phyloP scores from a whole-genome alignment of 495 filamentous ascomycete species.

The Cryomyces minteri region DNA sequence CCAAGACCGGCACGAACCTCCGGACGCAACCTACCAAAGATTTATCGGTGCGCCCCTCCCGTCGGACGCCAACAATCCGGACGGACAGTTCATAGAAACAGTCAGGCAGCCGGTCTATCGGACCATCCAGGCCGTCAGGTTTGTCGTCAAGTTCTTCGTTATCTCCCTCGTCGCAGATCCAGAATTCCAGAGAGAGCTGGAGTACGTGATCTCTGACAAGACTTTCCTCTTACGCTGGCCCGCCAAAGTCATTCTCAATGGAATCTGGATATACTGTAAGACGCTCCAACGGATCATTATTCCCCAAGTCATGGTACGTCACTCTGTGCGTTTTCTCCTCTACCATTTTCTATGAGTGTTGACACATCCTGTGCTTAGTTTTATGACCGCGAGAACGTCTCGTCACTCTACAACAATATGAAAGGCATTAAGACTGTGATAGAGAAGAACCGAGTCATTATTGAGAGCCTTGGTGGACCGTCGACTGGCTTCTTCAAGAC shows the following conservation, averaged over 20 bases:
- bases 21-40: background rate
- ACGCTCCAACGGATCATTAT: constrained; percentile 16
- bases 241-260: constrained; percentile 26
- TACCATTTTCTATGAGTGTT: no score
- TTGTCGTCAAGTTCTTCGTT: constrained; percentile 31
- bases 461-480: constrained; percentile 27
- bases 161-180: constrained; percentile 35
- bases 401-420: constrained; percentile 27
- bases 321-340: no score
- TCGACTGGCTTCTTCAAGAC: constrained; percentile 30
- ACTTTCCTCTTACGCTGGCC: constrained; percentile 23
- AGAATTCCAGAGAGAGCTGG: constrained; percentile 39
- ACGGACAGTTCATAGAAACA: constrained; percentile 1
- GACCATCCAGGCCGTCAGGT: constrained; percentile 25
- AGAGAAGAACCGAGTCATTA: constrained; percentile 25
- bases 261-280: constrained; percentile 31
- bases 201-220: constrained; percentile 23
- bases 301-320: constrained; percentile 31
- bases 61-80: background rate
- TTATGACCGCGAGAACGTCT: constrained; percentile 26
- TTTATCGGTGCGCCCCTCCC: background rate
- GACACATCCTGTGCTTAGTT: no score
- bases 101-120: constrained; percentile 3
- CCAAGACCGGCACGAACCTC: background rate
- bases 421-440: constrained; percentile 29